Conservation (phyloP, 352 stramenopile genomes). For the Peronospora farinosa region DNA sequence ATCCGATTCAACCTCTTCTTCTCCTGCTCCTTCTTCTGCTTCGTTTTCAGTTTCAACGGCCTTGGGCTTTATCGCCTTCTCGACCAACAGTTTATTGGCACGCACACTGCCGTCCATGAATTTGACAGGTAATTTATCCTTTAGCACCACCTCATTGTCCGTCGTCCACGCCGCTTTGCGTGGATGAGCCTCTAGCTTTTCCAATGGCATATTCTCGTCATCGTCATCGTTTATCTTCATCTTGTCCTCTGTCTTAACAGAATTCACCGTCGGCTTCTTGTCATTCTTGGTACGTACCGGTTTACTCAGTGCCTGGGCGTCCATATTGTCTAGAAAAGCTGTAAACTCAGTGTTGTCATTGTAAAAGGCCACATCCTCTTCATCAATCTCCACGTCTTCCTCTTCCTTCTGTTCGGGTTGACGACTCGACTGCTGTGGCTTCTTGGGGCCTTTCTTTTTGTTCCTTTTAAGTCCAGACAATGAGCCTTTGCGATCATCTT, state of each 20-base stretch:
- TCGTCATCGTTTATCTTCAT: slow-evolving; percentile 12
- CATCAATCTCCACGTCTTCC: slow-evolving; percentile 57
- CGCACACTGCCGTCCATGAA: slow-evolving; percentile 83
- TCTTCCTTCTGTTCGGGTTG: slow-evolving; percentile 29
- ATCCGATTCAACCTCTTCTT: slow-evolving; percentile 51
- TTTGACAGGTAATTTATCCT: slow-evolving; percentile 78
- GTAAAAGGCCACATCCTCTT: slow-evolving; percentile 76
- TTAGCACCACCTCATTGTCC: slow-evolving; percentile 50
- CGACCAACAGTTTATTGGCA: slow-evolving; percentile 59
- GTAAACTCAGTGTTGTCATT: slow-evolving; percentile 63
- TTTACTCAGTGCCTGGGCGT: slow-evolving; percentile 56
- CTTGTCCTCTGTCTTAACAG: slow-evolving; percentile 27
- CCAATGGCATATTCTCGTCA: slow-evolving; percentile 50
- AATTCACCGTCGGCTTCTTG: slow-evolving; percentile 33
- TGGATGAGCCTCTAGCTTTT: slow-evolving; percentile 70
- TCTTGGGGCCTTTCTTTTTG: slow-evolving; percentile 32
- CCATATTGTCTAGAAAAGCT: slow-evolving; percentile 77
- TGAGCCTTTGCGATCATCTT: slow-evolving; percentile 6
- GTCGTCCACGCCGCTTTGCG: slow-evolving; percentile 58
- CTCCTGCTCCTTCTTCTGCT: slow-evolving; percentile 35
- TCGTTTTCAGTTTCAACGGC: slow-evolving; percentile 15
- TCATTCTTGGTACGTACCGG: slow-evolving; percentile 29
- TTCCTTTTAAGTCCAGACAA: slow-evolving; percentile 7
- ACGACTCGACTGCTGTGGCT: slow-evolving; percentile 20
- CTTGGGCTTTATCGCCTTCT: slow-evolving; percentile 31